A percentile compares a stretch with the other conserved stretches of the same genome.
Conservation (phyloP, 2,329 filamentous ascomycete species). For the Neonectria ditissima region DNA sequence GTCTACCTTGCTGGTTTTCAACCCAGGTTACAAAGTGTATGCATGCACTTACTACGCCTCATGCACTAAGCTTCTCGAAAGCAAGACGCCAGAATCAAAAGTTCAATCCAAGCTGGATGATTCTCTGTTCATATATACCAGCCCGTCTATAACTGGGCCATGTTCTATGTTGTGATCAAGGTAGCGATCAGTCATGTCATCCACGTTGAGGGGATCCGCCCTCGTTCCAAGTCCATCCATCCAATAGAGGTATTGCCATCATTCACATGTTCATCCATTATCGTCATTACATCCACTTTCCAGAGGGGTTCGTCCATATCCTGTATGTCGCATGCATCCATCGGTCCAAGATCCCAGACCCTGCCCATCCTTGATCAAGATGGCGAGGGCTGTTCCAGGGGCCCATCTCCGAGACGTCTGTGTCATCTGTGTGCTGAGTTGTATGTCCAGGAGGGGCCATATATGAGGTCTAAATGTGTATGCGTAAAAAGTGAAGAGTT, state of each 20-base stretch:
- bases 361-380: neutral
- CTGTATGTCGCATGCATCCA: slow-evolving; percentile 29
- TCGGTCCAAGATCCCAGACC: slow-evolving; percentile 12
- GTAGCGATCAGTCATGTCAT: slow-evolving; percentile 2
- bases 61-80: neutral
- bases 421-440: slow-evolving; percentile 1
- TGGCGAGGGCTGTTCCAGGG: neutral
- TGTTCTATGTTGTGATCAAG: slow-evolving; percentile 13
- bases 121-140: neutral
- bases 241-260: slow-evolving; percentile 29
- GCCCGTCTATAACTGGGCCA: slow-evolving; percentile 10
- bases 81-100: neutral
- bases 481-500: slow-evolving; percentile 18
- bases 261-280: slow-evolving; percentile 38
- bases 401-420: neutral
- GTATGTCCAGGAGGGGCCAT: slow-evolving; percentile 10
- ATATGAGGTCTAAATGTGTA: slow-evolving; percentile 18
- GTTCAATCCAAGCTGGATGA: slow-evolving; percentile 7
- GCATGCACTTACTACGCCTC: neutral
- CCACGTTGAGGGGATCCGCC: slow-evolving; percentile 4
- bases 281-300: slow-evolving; percentile 35
- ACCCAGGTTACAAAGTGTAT: neutral
- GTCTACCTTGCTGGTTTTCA: neutral
- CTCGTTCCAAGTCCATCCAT: slow-evolving; percentile 10
- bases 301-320: slow-evolving; percentile 25